Conservation (phyloP, 1,284 basidiomycete genomes). For the Phellopilus nigrolimitatus region DNA sequence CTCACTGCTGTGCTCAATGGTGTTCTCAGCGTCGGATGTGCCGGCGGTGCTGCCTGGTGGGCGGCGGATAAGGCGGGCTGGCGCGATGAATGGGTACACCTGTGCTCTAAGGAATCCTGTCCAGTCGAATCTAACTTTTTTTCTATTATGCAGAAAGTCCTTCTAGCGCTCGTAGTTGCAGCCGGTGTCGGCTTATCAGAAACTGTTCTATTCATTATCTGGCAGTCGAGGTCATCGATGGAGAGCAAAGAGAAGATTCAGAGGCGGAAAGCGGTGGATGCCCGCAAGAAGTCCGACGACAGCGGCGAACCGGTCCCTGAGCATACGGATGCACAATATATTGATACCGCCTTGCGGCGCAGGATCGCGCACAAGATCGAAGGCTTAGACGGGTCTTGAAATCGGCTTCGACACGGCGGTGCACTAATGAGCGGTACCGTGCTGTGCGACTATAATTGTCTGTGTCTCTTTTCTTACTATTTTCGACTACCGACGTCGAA, state of each 20-base stretch:
- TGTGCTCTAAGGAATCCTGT: constrained; percentile 16
- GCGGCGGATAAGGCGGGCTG: constrained; percentile 58
- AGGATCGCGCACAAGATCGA: not conserved
- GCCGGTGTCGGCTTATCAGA: constrained; percentile 63
- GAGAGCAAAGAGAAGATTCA: constrained; percentile 25
- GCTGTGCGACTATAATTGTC: not conserved
- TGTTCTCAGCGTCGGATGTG: constrained; percentile 60
- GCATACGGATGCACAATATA: constrained; percentile 2
- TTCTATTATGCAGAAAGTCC: constrained; percentile 44
- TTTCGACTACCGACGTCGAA: too few species aligned
- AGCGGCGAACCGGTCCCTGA: constrained; percentile 17
- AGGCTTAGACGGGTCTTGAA: not conserved
- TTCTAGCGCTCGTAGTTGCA: constrained; percentile 56
- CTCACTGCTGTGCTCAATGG: constrained; percentile 68
- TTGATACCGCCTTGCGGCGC: constrained; percentile 4
- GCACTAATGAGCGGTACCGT: not conserved
- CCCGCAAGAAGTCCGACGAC: constrained; percentile 35
- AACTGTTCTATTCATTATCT: constrained; percentile 64
- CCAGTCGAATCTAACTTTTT: constrained; percentile 1
- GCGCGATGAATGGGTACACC: constrained; percentile 70
- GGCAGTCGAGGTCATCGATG: constrained; percentile 45
- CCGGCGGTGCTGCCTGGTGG: constrained; percentile 67
- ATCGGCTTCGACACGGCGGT: not conserved
- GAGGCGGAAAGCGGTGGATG: constrained; percentile 21
- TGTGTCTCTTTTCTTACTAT: too few species aligned